Conservation (phyloP, 1,139 yeast species). For the Diutina siamensis region DNA sequence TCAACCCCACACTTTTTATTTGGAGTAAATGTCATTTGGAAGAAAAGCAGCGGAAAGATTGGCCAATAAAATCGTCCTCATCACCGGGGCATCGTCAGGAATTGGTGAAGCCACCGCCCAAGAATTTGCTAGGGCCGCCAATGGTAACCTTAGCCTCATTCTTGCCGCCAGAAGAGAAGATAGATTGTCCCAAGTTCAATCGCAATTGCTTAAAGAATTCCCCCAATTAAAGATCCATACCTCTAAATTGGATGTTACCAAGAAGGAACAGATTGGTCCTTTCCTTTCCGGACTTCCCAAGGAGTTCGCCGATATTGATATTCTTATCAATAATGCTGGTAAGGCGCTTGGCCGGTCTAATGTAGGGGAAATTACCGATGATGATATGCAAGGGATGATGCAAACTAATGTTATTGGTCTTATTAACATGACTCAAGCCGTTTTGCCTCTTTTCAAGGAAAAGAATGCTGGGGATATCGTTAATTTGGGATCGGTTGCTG, state of each 20-base stretch:
- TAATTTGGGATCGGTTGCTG: slow-evolving; percentile 12
- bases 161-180: slow-evolving; percentile 11
- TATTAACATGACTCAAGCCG: slow-evolving; percentile 12
- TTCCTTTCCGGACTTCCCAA: slow-evolving; percentile 9
- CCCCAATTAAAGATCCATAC: slow-evolving; percentile 9
- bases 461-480: slow-evolving; percentile 11
- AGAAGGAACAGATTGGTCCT: slow-evolving; percentile 9
- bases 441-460: slow-evolving; percentile 10
- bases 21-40: slow-evolving; percentile 6
- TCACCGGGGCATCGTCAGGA: slow-evolving; percentile 12
- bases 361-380: slow-evolving; percentile 10
- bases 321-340: slow-evolving; percentile 12
- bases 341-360: slow-evolving; percentile 10
- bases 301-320: slow-evolving; percentile 11
- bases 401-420: slow-evolving; percentile 11
- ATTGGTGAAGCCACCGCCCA: slow-evolving; percentile 12
- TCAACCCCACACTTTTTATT: not conserved
- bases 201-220: slow-evolving; percentile 8
- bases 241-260: slow-evolving; percentile 11
- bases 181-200: slow-evolving; percentile 9
- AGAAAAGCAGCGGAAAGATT: slow-evolving; percentile 8
- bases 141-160: slow-evolving; percentile 10
- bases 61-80: slow-evolving; percentile 11
- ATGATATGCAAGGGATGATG: slow-evolving; percentile 10
- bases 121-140: slow-evolving; percentile 11